A percentile compares a stretch with the other conserved stretches of the same genome.
Evolutionary conservation across 257 asterid genomes (phyloP).

Genomic region (Fraxinus quadrangulata): DNA sequence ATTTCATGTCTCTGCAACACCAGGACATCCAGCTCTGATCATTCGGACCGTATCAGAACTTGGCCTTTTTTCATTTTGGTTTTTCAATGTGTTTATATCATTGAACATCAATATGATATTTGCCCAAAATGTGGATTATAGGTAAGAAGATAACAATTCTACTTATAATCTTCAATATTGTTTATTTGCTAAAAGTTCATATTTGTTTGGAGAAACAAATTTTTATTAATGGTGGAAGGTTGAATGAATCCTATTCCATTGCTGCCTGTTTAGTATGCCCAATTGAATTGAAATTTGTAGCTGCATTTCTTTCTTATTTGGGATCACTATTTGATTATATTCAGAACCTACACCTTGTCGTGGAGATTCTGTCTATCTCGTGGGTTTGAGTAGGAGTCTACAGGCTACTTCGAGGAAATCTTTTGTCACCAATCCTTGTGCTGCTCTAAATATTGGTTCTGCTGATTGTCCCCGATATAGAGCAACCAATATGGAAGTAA

Average conservation of each 20-base stretch:
- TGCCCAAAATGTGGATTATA: not conserved
- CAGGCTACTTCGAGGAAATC: slow-evolving; percentile 98
- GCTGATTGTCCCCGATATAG: slow-evolving; percentile 94
- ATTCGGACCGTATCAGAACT: not conserved
- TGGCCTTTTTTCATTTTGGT: not conserved
- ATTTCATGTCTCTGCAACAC: not conserved
- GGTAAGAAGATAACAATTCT: not conserved
- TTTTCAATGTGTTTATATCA: not conserved
- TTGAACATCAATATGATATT: not conserved
- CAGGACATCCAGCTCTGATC: slow-evolving; percentile 8
- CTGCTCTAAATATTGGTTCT: slow-evolving; percentile 86
- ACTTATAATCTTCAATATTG: not conserved
- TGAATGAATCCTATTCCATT: slow-evolving; percentile 1
- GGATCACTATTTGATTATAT: slow-evolving; percentile 21
- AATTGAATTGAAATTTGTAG: not conserved
- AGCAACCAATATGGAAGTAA: slow-evolving; percentile 97
- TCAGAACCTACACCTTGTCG: slow-evolving; percentile 90
- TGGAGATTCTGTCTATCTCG: slow-evolving; percentile 98
- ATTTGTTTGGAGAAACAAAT: not conserved
- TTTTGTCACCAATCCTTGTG: slow-evolving; percentile 88
- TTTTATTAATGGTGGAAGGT: not conserved
- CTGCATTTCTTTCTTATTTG: slow-evolving; percentile 8
- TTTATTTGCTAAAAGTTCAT: not conserved
- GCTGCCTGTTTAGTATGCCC: slow-evolving; percentile 22
- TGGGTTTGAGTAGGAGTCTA: slow-evolving; percentile 89